A percentile compares a stretch with the other conserved stretches of the same genome.
Evolutionary conservation across 1,284 basidiomycete species (phyloP).

Genomic region (Ustilago cynodontis): DNA sequence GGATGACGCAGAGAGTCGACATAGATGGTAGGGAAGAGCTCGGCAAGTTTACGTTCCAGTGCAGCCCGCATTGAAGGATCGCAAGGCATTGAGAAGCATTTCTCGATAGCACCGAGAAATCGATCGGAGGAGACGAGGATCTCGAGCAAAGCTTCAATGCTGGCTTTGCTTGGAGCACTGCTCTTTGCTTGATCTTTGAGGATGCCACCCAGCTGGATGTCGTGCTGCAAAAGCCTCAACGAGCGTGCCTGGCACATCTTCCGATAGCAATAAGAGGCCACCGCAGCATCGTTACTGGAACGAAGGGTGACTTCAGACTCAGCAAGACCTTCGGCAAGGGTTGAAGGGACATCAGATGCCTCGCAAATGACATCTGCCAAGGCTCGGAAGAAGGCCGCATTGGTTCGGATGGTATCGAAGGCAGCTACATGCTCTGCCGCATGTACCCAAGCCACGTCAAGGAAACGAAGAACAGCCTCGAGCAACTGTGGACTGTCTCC

Average conservation of each 20-base stretch:
- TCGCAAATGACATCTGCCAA: conserved; percentile 76
- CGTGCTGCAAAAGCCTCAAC: conserved; percentile 74
- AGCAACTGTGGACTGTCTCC: conserved; percentile 76
- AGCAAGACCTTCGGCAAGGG: conserved; percentile 25
- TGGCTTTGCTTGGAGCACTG: conserved; percentile 70
- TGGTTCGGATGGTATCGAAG: conserved; percentile 75
- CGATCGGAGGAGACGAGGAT: conserved; percentile 75
- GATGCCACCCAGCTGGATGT: conserved; percentile 61
- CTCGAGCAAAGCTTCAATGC: conserved; percentile 75
- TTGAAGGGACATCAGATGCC: conserved; percentile 74
- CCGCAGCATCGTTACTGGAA: conserved; percentile 72
- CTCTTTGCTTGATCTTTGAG: conserved; percentile 68
- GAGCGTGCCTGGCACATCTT: conserved; percentile 81
- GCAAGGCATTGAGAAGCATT: conserved; percentile 78
- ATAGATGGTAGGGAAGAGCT: conserved; percentile 68
- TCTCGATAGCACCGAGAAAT: conserved; percentile 76
- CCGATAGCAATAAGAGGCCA: conserved; percentile 74
- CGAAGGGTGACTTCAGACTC: conserved; percentile 13
- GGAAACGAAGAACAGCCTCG: conserved; percentile 80
- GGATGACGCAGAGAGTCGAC: conserved; percentile 74
- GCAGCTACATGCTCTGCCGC: conserved; percentile 79
- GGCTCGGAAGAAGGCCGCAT: conserved; percentile 77
- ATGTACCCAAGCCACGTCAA: conserved; percentile 85
- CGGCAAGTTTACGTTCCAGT: conserved; percentile 68
- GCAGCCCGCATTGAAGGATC: conserved; percentile 78